phyloP scores from a whole-genome alignment of 805 yeast genomes.

The Saccharomyces mikatae region DNA sequence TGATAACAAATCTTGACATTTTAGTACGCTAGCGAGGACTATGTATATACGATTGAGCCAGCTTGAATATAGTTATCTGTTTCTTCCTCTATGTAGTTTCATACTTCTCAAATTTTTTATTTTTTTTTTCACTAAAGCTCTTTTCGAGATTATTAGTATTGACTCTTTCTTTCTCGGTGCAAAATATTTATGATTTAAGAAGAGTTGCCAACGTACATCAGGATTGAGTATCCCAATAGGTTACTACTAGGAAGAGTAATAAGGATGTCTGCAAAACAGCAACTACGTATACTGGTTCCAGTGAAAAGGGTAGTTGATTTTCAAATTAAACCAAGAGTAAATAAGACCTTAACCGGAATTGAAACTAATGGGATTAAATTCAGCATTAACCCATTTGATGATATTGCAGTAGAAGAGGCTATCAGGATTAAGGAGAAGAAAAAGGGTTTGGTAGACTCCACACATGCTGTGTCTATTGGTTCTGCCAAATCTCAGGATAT shows the following conservation, averaged over 20 bases:
- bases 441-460: conserved; percentile 60
- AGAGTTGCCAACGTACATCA: neutral
- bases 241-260: neutral
- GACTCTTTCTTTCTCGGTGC: neutral
- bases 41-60: neutral
- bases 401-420: conserved; percentile 95
- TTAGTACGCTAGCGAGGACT: neutral
- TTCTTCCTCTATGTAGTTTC: neutral
- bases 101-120: neutral
- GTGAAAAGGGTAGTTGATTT: conserved; percentile 92
- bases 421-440: conserved; percentile 61
- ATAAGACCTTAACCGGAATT: conserved; percentile 68
- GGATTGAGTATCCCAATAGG: neutral
- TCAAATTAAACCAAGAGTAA: conserved; percentile 82
- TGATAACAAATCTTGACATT: conserved; percentile 9
- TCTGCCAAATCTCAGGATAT: conserved; percentile 81
- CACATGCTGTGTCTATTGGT: conserved; percentile 91
- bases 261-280: conserved; percentile 13
- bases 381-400: conserved; percentile 94
- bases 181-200: neutral
- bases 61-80: neutral
- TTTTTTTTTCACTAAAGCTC: neutral
- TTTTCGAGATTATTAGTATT: conserved; percentile 1
- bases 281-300: conserved; percentile 65
- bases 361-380: conserved; percentile 87